phyloP scores from a whole-genome alignment of 441 rosid species.

The Geranium incanum region DNA sequence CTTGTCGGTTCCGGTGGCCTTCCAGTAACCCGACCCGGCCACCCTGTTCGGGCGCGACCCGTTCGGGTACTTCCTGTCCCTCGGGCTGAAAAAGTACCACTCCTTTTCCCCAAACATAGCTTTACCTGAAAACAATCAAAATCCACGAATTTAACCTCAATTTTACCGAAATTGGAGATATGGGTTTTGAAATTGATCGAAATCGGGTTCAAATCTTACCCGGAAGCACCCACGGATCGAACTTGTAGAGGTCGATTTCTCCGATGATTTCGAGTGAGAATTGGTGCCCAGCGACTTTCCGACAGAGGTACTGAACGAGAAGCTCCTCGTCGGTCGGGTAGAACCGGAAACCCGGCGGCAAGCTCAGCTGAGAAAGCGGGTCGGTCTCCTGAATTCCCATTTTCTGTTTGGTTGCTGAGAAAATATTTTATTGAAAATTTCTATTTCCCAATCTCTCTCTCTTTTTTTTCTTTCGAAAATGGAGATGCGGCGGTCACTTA shows the following conservation, averaged over 20 bases:
- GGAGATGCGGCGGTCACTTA: slow-evolving; percentile 9
- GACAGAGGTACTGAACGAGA: slow-evolving; percentile 69
- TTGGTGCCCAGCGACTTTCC: slow-evolving; percentile 73
- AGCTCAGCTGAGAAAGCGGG: slow-evolving; percentile 64
- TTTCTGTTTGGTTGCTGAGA: slow-evolving; percentile 7
- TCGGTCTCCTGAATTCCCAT: slow-evolving; percentile 68
- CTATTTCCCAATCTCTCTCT: background rate
- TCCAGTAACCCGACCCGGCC: slow-evolving; percentile 95
- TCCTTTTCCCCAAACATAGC: slow-evolving; percentile 91
- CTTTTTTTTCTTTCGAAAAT: background rate
- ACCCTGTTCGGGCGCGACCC: slow-evolving; percentile 91
- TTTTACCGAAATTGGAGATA: background rate
- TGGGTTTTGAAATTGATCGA: background rate
- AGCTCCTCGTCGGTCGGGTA: slow-evolving; percentile 97
- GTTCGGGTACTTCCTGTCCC: slow-evolving; percentile 91
- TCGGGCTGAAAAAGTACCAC: slow-evolving; percentile 91
- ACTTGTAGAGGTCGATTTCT: slow-evolving; percentile 87
- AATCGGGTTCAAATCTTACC: slow-evolving; percentile 28
- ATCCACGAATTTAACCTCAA: background rate
- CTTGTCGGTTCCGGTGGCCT: slow-evolving; percentile 95
- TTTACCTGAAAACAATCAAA: slow-evolving; percentile 39
- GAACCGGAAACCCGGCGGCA: slow-evolving; percentile 96
- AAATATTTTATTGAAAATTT: background rate
- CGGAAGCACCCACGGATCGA: slow-evolving; percentile 87
- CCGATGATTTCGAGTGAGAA: slow-evolving; percentile 64